phyloP scores from a whole-genome alignment of 805 yeast genomes.

The Zygosaccharomyces siamensis region DNA sequence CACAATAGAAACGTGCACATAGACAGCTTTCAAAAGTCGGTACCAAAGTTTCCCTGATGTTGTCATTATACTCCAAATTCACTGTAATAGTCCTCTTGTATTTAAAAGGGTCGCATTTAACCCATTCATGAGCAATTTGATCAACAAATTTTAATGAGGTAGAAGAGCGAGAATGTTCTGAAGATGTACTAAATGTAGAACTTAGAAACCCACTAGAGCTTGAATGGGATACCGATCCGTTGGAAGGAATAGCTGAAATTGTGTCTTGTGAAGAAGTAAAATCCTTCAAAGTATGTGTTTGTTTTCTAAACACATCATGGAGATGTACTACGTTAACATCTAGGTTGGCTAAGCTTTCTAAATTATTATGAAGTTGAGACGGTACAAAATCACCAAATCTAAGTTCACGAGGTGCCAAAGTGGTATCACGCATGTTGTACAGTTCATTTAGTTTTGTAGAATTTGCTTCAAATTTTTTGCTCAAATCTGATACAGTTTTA shows the following conservation, averaged over 20 bases:
- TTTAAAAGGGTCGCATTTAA: constrained; percentile 29
- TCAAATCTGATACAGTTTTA: constrained; percentile 12
- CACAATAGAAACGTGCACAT: constrained; percentile 52
- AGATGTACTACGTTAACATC: constrained; percentile 19
- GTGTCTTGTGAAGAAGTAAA: constrained; percentile 6
- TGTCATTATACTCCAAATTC: constrained; percentile 41
- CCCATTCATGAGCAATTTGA: constrained; percentile 28
- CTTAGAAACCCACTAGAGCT: constrained; percentile 12
- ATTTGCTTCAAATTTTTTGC: constrained; percentile 23
- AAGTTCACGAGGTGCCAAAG: constrained; percentile 21
- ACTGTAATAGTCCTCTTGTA: constrained; percentile 35
- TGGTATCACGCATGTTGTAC: constrained; percentile 22
- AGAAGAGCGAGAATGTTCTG: constrained; percentile 7
- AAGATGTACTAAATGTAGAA: constrained; percentile 14
- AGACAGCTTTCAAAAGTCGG: constrained; percentile 64
- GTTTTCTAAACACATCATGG: constrained; percentile 30
- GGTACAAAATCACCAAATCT: constrained; percentile 30
- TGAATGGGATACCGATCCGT: constrained; percentile 9
- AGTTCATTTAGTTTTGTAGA: constrained; percentile 22
- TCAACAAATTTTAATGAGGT: constrained; percentile 21
- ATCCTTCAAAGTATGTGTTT: constrained; percentile 23
- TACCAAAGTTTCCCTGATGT: constrained; percentile 45
- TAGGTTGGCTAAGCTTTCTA: constrained; percentile 31
- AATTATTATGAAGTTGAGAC: constrained; percentile 26
- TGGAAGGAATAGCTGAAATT: constrained; percentile 12